These are phyloP conservation scores for Epichloe brachyelytri DNA, from an alignment of 2,329 filamentous ascomycete species.

Conservation along the genomic window DNA sequence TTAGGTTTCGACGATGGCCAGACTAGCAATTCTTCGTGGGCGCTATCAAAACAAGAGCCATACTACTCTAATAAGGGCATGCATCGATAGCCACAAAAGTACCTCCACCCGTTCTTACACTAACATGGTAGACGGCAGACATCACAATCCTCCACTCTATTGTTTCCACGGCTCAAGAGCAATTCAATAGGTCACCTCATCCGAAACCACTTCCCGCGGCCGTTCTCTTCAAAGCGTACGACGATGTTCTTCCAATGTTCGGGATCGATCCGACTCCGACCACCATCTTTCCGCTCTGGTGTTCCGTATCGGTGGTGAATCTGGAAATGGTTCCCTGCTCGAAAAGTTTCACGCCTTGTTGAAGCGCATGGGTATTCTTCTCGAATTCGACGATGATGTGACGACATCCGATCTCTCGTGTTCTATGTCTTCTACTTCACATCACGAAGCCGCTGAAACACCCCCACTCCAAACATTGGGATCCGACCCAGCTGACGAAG, in stretches of 20 bases:
- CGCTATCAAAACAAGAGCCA: conserved; percentile 12
- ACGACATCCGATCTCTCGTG: conserved; percentile 2
- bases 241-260: conserved; percentile 57
- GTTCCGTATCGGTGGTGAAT: conserved; percentile 61
- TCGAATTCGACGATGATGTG: conserved; percentile 42
- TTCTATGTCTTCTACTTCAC: neutral
- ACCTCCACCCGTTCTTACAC: neutral
- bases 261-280: conserved; percentile 59
- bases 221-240: conserved; percentile 72
- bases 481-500: neutral
- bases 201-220: conserved; percentile 56
- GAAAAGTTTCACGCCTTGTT: conserved; percentile 61
- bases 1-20: conserved; percentile 4
- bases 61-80: conserved; percentile 51
- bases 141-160: conserved; percentile 69
- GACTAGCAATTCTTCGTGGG: neutral
- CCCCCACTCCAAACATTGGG: neutral
- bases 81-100: neutral
- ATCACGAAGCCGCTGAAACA: neutral
- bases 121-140: conserved; percentile 37
- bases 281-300: conserved; percentile 65
- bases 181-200: conserved; percentile 43
- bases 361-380: conserved; percentile 54
- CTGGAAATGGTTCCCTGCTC: conserved; percentile 43
- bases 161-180: conserved; percentile 55